A percentile compares a stretch with the other conserved stretches of the same genome.
These are phyloP conservation scores for Choanephora cucurbitarum DNA, from an alignment of 371 early-diverging fungal species.

Conservation along the genomic window DNA sequence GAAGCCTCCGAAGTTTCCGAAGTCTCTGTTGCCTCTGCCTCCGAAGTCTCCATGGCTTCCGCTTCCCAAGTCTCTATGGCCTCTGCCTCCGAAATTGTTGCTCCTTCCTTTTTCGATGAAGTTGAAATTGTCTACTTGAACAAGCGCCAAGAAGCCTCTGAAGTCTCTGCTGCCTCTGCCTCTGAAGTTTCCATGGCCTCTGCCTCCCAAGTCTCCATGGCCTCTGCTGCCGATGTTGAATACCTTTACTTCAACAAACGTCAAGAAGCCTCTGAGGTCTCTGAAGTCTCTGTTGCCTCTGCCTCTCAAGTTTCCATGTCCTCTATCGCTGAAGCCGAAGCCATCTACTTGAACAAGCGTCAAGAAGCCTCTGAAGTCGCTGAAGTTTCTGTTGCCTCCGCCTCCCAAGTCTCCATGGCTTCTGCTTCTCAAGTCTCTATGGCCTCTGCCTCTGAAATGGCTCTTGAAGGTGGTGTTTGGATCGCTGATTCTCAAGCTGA, in stretches of 20 bases:
- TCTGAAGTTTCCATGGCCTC: slow-evolving; percentile 5
- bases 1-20: neutral
- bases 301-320: slow-evolving; percentile 9
- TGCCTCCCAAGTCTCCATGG: slow-evolving; percentile 5
- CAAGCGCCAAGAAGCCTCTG: neutral
- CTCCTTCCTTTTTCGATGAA: neutral
- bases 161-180: neutral
- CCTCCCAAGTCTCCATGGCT: slow-evolving; percentile 2
- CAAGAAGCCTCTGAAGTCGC: neutral
- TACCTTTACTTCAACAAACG: too few species aligned
- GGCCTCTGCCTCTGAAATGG: too few species aligned
- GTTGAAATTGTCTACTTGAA: too few species aligned
- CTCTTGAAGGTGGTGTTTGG: too few species aligned
- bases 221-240: neutral
- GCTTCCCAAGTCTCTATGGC: neutral
- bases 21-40: slow-evolving; percentile 1
- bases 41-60: slow-evolving; percentile 9
- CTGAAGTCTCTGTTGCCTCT: neutral
- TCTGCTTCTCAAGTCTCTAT: slow-evolving; percentile 1
- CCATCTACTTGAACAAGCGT: neutral
- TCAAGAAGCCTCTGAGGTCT: neutral
- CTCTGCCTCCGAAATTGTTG: neutral
- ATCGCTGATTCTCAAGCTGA: slow-evolving; percentile 15
- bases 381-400: neutral
- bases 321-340: neutral